Base-by-base conservation (phyloP, 2,329 filamentous ascomycete genomes). In the Penicillium crustosum region DNA sequence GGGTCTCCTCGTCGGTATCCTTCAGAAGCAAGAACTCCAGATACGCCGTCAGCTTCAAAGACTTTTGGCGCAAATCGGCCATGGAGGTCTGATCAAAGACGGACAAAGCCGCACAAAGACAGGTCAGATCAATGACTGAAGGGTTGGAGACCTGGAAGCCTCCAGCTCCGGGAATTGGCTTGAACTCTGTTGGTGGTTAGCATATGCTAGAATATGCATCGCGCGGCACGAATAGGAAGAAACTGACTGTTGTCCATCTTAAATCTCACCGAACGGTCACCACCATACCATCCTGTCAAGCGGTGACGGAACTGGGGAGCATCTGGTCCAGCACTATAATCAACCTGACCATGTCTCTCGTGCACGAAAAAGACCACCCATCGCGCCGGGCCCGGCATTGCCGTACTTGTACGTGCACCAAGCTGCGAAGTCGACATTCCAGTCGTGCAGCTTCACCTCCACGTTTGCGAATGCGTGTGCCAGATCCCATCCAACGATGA, bases 331-430 rank as follows among this genome's bases (percentile, higher is more conserved):
- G 77, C 68, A 39, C 71, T 74, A 57, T 73, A 72, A 59, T 76
- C 72, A 17, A 75, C 70, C 25, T 63, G 72, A 35, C 88, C 86
- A 70, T 94, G 89, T 45, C 78, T 79, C 68, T 90, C 84, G 71
- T 96, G 90, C 8, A 96, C 88, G 63, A 91, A 96, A 96, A 1
- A 88, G 80, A 1, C 89, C 91, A 0, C 83, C 90, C 59, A 94
- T 94, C 8, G 86, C 82, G 1, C 91, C 92, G 0, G 92, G 90
- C 0, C 92, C 91, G 21, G 87, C 85, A 71, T 95, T 95, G 72
- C 94, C 84, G 77, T 96, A 96, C 78, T 96, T 96, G 82, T 96
- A 96, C 8, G 89, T 93, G 77, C 92, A 96, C 92, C 92, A 96
- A 56, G 83, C 89, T 9, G 92, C 91, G 66, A 95, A 95, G 73